These are phyloP conservation scores for Phaeolepiota aurea DNA, from an alignment of 768 basidiomycete genomes.

Conservation along the genomic window DNA sequence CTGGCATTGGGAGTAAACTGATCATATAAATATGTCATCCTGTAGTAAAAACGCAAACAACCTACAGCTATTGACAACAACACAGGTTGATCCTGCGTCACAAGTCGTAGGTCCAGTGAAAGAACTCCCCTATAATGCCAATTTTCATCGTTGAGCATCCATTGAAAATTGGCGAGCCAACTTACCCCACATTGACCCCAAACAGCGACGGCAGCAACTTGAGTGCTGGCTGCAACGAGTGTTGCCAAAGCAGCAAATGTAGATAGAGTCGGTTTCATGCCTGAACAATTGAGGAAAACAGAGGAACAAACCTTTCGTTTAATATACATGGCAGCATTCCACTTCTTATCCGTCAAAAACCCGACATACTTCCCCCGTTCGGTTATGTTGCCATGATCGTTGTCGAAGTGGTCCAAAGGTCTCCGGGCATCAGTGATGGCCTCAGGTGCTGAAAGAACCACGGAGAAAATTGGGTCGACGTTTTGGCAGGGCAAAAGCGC, in stretches of 20 bases:
- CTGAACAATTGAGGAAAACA: not conserved
- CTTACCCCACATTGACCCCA: slow-evolving; percentile 48
- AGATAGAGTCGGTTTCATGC: slow-evolving; percentile 21
- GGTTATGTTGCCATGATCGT: too few relatives aligned
- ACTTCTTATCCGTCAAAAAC: not conserved
- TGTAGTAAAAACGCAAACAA: slow-evolving; percentile 1
- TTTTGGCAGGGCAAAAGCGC: too few relatives aligned
- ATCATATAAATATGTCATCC: not conserved
- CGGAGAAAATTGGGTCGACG: too few relatives aligned
- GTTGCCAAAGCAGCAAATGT: slow-evolving; percentile 22
- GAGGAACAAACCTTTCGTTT: too few relatives aligned
- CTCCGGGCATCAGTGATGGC: too few relatives aligned
- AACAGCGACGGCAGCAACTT: slow-evolving; percentile 24
- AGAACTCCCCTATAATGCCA: slow-evolving; percentile 22
- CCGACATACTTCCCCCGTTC: slow-evolving; percentile 3
- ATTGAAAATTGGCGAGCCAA: not conserved
- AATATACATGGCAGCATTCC: too few relatives aligned
- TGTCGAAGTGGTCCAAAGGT: too few relatives aligned
- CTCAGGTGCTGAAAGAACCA: too few relatives aligned
- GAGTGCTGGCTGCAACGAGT: slow-evolving; percentile 17
- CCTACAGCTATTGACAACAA: slow-evolving; percentile 33
- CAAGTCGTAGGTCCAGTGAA: slow-evolving; percentile 38
- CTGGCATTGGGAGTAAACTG: slow-evolving; percentile 44
- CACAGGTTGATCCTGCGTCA: slow-evolving; percentile 34
- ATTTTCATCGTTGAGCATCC: slow-evolving; percentile 6